A percentile compares a stretch with the other conserved stretches of the same genome.
Evolutionary conservation across 306 rosid species (phyloP).

Genomic region (Cotoneaster glaucophyllus): DNA sequence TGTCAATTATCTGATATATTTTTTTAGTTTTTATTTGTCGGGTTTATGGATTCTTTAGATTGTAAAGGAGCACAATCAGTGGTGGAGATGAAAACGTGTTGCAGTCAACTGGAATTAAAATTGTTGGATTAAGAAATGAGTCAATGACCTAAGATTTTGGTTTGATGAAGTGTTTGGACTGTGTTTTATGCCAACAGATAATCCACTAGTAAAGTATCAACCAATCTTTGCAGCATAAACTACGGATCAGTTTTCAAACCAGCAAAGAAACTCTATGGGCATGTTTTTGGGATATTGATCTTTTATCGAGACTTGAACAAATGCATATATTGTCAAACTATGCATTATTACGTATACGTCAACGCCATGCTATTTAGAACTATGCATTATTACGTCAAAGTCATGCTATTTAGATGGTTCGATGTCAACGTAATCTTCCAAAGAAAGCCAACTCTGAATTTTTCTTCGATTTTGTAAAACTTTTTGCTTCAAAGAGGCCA

Average conservation of each 20-base stretch:
- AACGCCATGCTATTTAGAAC: no score
- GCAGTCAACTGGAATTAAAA: neutral
- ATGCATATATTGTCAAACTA: neutral
- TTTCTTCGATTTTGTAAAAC: no score
- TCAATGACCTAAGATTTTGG: neutral
- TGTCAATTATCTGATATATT: conserved; percentile 7
- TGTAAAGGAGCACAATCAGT: neutral
- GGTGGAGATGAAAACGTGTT: conserved; percentile 4
- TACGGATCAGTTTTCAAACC: no score
- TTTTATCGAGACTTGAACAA: no score
- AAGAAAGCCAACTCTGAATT: neutral
- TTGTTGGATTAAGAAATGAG: neutral
- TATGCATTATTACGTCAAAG: neutral
- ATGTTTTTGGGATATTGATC: no score
- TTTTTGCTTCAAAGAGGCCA: no score
- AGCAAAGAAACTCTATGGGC: neutral
- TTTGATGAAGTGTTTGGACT: neutral
- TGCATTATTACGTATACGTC: neutral
- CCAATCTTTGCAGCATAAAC: no score
- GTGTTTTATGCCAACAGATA: neutral
- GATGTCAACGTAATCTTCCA: no score
- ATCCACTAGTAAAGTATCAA: neutral
- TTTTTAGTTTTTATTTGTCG: neutral
- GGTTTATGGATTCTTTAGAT: neutral
- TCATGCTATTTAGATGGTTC: neutral